phyloP scores from a whole-genome alignment of 805 yeast genomes.

The Metahyphopichia silvanorum region DNA sequence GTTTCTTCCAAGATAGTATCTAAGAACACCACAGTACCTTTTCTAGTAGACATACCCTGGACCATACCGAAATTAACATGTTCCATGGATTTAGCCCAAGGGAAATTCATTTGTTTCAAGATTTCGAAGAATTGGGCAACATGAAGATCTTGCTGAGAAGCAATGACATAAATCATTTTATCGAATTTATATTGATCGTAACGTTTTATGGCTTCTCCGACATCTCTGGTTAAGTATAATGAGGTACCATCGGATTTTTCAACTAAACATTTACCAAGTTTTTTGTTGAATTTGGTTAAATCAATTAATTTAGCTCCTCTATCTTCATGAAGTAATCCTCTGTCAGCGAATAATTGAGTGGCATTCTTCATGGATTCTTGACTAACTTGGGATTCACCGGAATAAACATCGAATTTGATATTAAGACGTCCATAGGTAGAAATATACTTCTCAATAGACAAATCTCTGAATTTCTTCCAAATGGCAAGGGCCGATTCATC shows the following conservation, averaged over 20 bases:
- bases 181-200: constrained; percentile 80
- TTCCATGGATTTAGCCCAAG: constrained; percentile 76
- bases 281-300: constrained; percentile 79
- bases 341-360: constrained; percentile 57
- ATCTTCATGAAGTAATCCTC: constrained; percentile 75
- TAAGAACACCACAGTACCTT: constrained; percentile 97
- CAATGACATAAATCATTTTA: constrained; percentile 94
- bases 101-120: constrained; percentile 82
- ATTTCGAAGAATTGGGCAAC: constrained; percentile 92
- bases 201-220: constrained; percentile 94
- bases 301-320: constrained; percentile 90
- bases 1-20: constrained; percentile 93
- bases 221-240: constrained; percentile 89
- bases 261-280: constrained; percentile 88
- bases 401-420: constrained; percentile 81
- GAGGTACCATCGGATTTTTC: constrained; percentile 96
- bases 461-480: constrained; percentile 88
- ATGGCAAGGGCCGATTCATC: constrained; percentile 72
- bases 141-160: constrained; percentile 94
- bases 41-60: constrained; percentile 96
- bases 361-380: constrained; percentile 68
- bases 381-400: constrained; percentile 95
- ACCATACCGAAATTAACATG: constrained; percentile 98
- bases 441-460: constrained; percentile 82
- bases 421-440: constrained; percentile 89